Evolutionary conservation across 2,329 filamentous ascomycete species (phyloP).

Genomic region (Monilinia aucupariae): DNA sequence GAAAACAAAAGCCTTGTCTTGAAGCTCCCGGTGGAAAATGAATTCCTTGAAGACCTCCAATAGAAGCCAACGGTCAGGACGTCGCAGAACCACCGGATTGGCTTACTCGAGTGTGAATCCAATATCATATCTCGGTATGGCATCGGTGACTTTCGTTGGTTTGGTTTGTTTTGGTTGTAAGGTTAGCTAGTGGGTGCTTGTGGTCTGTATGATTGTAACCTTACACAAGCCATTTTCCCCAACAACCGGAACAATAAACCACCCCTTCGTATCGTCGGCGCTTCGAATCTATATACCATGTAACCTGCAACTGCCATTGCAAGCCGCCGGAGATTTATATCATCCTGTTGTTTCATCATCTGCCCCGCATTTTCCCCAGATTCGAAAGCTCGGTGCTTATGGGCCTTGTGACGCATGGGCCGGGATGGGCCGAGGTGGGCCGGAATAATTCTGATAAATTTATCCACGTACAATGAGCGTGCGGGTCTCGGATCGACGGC

Average conservation of each 20-base stretch:
- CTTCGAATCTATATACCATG: not conserved
- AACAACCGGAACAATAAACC: no score
- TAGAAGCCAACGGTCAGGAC: not conserved
- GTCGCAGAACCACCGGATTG: not conserved
- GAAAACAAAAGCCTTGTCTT: no score
- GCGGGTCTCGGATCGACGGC: not conserved
- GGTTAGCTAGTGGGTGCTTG: no score
- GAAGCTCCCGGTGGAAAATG: not conserved
- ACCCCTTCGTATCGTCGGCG: not conserved
- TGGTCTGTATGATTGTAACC: no score
- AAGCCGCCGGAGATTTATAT: not conserved
- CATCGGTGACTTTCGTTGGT: no score
- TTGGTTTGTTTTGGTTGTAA: no score
- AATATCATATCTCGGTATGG: not conserved
- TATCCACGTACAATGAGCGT: slow-evolving; percentile 6
- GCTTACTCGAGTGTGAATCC: not conserved
- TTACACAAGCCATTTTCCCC: no score
- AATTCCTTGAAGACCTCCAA: not conserved
- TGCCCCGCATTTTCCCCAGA: not conserved
- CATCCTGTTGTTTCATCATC: not conserved
- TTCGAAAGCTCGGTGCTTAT: no score
- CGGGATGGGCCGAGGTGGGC: no score
- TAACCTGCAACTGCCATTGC: not conserved
- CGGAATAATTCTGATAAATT: slow-evolving; percentile 1
- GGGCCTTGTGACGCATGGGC: no score